Base-by-base conservation (phyloP, 2,329 filamentous ascomycete species). In the Aspergillus sp. region DNA sequence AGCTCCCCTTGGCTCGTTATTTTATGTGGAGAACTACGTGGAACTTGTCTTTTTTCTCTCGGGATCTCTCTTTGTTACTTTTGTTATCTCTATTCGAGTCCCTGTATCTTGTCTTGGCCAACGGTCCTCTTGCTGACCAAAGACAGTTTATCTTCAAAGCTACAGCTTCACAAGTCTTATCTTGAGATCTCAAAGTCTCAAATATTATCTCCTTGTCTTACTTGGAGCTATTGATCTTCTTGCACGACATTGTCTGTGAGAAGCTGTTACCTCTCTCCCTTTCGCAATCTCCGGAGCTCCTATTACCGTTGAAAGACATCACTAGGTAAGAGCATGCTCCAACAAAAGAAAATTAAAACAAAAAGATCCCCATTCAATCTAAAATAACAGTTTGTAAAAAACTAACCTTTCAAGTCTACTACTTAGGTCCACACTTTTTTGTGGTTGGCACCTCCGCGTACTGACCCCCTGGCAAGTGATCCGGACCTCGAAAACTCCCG, bases 401-500 rank as follows among this genome's bases (percentile, higher is more conserved):
- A 19, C 19, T 19, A 19, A 19, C 19, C 19, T 4, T 19, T 19
- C 19, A 19, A 19, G 19, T 19, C 19, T 19, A 19, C 19, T 19
- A 19, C 19, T 19, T 4, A 19, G 39, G 42, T 43, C 44, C 44
- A 39, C 37, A 44, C 43, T 11, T 49, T 11, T 49, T 37, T 51
- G 38, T 54, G 51, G 46, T 48, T 44, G 45, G 36, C 45, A 40
- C 39, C 39, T 51, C 43, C 43, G 51, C 50, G 46, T 19, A 48
- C 42, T 34, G 47, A 52, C 53, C 53, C 51, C 53, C 47, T 56
- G 51, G 51, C 50, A 55, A 41, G 48, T 50, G 56, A 54, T 50
- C 53, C 49, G 56, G 52, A 43, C 49, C 54, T 59, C 54, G 54
- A 59, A 59, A 53, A 57, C 51, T 55, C 51, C 54, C 52, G 49